A percentile compares a stretch with the other conserved stretches of the same genome.
Evolutionary conservation across 2,329 filamentous ascomycete species (phyloP).

Genomic region (Scytalidium lignicola): DNA sequence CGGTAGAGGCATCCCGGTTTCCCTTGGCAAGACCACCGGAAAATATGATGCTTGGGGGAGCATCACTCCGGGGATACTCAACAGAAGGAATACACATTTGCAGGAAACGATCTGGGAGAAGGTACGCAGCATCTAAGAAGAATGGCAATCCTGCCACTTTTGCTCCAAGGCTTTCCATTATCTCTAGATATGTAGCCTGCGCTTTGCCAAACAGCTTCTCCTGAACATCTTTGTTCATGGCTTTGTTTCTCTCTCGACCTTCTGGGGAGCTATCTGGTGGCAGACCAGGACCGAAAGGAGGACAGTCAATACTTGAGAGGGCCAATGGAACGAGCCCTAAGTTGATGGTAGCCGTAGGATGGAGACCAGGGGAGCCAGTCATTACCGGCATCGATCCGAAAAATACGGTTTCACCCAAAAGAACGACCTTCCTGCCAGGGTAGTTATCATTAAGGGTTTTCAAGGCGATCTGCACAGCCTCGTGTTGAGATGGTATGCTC

Average conservation of each 20-base stretch:
- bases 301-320: slow-evolving; percentile 31
- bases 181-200: slow-evolving; percentile 1
- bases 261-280: slow-evolving; percentile 31
- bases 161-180: slow-evolving; percentile 25
- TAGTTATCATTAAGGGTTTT: slow-evolving; percentile 27
- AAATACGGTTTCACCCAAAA: slow-evolving; percentile 35
- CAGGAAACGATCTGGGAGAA: slow-evolving; percentile 21
- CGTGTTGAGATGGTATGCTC: slow-evolving; percentile 27
- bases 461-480: slow-evolving; percentile 29
- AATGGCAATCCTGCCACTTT: slow-evolving; percentile 19
- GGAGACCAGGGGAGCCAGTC: slow-evolving; percentile 34
- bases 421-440: slow-evolving; percentile 32
- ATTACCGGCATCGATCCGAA: slow-evolving; percentile 32
- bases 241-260: slow-evolving; percentile 31
- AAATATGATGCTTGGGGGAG: slow-evolving; percentile 34
- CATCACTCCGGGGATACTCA: slow-evolving; percentile 29
- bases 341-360: slow-evolving; percentile 31
- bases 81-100: slow-evolving; percentile 29
- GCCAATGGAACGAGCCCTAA: slow-evolving; percentile 32
- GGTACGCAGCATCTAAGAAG: slow-evolving; percentile 18
- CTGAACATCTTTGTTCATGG: slow-evolving; percentile 19
- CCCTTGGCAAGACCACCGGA: slow-evolving; percentile 35
- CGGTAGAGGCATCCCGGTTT: slow-evolving; percentile 19
- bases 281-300: slow-evolving; percentile 32
- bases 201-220: slow-evolving; percentile 5